phyloP scores from a whole-genome alignment of 176 grass and related monocot genomes.

The Phoenix roebelenii region DNA sequence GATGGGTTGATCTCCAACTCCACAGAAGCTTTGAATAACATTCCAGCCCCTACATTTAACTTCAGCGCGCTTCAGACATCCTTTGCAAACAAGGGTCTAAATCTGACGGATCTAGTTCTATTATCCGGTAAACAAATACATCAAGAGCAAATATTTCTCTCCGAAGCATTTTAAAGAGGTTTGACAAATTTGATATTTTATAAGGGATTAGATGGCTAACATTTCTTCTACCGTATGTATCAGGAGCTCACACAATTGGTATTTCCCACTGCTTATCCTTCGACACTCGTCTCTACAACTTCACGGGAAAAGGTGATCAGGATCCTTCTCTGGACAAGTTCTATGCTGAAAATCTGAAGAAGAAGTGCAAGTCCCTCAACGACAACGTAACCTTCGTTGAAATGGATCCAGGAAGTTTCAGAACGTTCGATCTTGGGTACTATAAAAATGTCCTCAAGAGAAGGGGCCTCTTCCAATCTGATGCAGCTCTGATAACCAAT shows the following conservation, averaged over 20 bases:
- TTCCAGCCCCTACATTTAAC: constrained; percentile 57
- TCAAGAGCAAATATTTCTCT: no score
- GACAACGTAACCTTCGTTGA: constrained; percentile 69
- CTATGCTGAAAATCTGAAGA: constrained; percentile 57
- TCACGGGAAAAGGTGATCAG: constrained; percentile 46
- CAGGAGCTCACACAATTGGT: constrained; percentile 89
- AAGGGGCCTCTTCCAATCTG: constrained; percentile 74
- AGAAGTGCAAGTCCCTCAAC: constrained; percentile 28
- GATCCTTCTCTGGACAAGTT: constrained; percentile 52
- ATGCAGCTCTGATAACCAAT: constrained; percentile 55
- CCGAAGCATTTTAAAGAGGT: no score
- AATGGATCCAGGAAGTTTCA: constrained; percentile 89
- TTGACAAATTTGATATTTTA: no score
- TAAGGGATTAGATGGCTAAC: background rate
- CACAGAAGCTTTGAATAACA: constrained; percentile 51
- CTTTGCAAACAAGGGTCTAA: constrained; percentile 59
- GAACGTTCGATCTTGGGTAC: constrained; percentile 68
- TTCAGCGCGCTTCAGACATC: constrained; percentile 50
- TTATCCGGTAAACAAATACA: constrained; percentile 47
- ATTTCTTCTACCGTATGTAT: background rate
- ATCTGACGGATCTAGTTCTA: constrained; percentile 63
- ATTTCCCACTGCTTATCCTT: constrained; percentile 54
- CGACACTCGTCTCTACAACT: constrained; percentile 63
- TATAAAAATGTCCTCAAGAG: constrained; percentile 55
- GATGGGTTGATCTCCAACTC: constrained; percentile 64